These are phyloP conservation scores for Colletotrichum orchidophilum DNA, from an alignment of 2,329 filamentous ascomycete species.

Conservation along the genomic window DNA sequence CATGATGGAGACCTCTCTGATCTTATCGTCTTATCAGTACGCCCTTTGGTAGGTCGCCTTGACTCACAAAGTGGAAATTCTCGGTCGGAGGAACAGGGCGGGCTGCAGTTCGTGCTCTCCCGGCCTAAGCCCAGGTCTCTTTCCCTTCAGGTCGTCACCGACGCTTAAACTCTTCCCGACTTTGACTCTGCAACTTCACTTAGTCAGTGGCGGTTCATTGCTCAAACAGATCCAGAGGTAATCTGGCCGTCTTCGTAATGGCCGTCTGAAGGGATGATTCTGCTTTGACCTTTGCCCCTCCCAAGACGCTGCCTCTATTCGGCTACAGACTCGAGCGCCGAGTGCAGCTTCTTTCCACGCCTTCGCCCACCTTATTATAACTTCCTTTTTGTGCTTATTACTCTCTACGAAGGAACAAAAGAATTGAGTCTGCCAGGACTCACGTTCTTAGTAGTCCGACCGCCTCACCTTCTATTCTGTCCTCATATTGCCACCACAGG, in stretches of 20 bases:
- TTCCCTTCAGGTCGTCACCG: conserved; percentile 11
- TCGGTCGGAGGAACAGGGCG: conserved; percentile 7
- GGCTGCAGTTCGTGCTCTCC: conserved; percentile 4
- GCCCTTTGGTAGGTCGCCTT: conserved; percentile 24
- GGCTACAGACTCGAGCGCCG: neutral
- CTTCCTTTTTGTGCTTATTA: neutral
- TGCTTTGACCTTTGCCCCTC: conserved; percentile 27
- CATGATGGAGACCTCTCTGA: conserved; percentile 1
- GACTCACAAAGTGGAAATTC: conserved; percentile 30
- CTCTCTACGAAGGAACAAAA: neutral
- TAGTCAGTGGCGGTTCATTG: neutral
- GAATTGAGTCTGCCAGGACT: neutral
- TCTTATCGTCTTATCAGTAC: conserved; percentile 32
- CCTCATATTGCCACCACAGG: neutral
- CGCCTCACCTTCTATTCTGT: neutral
- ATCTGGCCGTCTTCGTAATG: neutral
- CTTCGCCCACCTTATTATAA: neutral
- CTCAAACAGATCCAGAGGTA: neutral
- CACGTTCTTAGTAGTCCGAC: neutral
- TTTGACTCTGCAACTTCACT: neutral
- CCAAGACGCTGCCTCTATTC: conserved; percentile 6
- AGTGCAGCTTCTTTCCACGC: neutral
- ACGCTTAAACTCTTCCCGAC: neutral
- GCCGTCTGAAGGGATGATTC: conserved; percentile 27
- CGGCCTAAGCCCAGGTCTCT: neutral